Evolutionary conservation across 495 filamentous ascomycete genomes (phyloP), one percentile per base, ranked within the genome.

Genomic region (Podospora australis): DNA sequence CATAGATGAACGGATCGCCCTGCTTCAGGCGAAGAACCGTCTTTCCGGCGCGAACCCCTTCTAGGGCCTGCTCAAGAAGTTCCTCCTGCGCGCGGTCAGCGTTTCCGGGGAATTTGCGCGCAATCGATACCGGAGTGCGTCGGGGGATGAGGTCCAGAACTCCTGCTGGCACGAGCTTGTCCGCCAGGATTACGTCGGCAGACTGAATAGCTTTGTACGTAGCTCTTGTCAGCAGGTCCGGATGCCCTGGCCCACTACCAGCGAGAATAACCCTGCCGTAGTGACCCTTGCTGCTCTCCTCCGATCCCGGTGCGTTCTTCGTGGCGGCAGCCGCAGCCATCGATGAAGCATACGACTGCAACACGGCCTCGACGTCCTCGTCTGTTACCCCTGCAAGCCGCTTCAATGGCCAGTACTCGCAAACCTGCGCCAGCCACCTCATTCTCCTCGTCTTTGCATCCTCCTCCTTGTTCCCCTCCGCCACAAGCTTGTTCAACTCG

Each of bases 21-120:
- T 98, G 92, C 68, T 98, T 98, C 20, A 98, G 71, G 5, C 92
- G 77, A 19, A 98, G 74, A 0, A 97, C 92, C 1, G 79, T 85
- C 54, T 84, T 74, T 11, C 94, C 94, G 3, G 75, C 74, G 28
- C 77, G 70, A 17, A 91, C 70, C 9, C 81, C 86, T 11, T 77
- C 78, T 13, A 95, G 71, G 0, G 88, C 92, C 57, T 88, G 73
- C 26, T 77, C 70, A n/a, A 96, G 78, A 13, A 98, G 80, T 64
- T 98, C 92, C 50, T 87, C 83, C 63, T 98, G 94, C 0, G 92
- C 92, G 29, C 79, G 80, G 53, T 98, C 92, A 28, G 92, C 92
- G 56, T 97, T 97, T 10, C 92, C 92, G 8, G 92, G 92, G 63
- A 97, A 98, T 66, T 98, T 98, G 53, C 90, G 85, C 6, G 92